Base-by-base conservation (phyloP, 164 flowering plant genomes). In the Saururus chinensis region DNA sequence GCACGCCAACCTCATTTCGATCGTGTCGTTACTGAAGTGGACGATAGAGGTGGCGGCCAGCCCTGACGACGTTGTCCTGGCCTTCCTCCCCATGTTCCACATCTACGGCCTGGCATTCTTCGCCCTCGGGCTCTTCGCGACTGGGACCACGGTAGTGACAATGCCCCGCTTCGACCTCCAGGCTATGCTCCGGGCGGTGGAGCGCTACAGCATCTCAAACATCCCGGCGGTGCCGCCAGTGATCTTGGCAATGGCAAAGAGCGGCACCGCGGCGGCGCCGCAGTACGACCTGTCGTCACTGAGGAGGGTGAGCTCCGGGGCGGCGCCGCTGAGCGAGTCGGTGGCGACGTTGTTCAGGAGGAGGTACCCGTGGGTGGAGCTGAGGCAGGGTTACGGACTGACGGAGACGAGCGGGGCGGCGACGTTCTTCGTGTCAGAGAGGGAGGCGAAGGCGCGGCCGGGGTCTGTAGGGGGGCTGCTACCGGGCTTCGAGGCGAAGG, bases 21-120 rank as follows among this genome's bases (percentile, higher is more conserved):
- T 80, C 17, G 56, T 78, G 42, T 66, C 62, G 12, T 71, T 84
- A 1, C 71, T 88, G 54, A 78, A 53, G 40, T 86, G 89, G 92
- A 63, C 75, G 0, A 80, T 68, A 7, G 68, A 77, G 0, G 71
- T 59, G 17, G n/a, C 77, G 3, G 64, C 69, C 0, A 48, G 85
- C 7, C 37, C 54, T 9, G 51, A 77, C 19, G 88, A 85, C 40
- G 74, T 80, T 7, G 81, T 75, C 70, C 58, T 86, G 37, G 81
- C 82, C 62, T 80, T 82, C 78, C 63, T 86, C 22, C 96, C 96
- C 0, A 79, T 89, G 83, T 89, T 89, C 64, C 96, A 87, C 68
- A 71, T 87, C 57, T 89, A 84, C 58, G 93, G 96, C 9, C 79
- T 89, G 0, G 81, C 72, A 0, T 78, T 83, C 70, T 85, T 89